These are phyloP conservation scores for Chondrus crispus DNA, from an alignment of 23 red algal genomes.

Conservation along the genomic window DNA sequence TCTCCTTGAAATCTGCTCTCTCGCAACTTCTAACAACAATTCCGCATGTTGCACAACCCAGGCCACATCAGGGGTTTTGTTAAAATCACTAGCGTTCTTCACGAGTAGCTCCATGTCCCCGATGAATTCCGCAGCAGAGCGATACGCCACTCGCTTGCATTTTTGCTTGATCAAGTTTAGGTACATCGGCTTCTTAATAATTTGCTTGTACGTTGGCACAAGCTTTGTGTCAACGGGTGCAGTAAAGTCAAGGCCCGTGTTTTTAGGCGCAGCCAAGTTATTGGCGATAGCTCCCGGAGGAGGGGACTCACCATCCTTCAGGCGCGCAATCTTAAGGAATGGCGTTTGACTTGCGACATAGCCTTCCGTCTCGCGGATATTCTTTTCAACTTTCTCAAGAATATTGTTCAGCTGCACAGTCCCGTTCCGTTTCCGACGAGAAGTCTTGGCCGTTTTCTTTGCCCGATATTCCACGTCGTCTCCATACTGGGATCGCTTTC, in stretches of 20 bases:
- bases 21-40: slow-evolving; percentile 74
- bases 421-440: slow-evolving; percentile 61
- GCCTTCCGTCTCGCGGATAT: slow-evolving; percentile 56
- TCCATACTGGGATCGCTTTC: slow-evolving; percentile 70
- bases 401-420: slow-evolving; percentile 67
- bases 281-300: slow-evolving; percentile 35
- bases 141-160: slow-evolving; percentile 47
- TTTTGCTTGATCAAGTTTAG: slow-evolving; percentile 67
- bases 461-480: slow-evolving; percentile 68
- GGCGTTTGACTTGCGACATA: slow-evolving; percentile 45
- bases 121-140: slow-evolving; percentile 62
- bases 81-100: slow-evolving; percentile 73
- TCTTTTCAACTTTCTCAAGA: slow-evolving; percentile 53
- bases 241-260: slow-evolving; percentile 75
- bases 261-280: slow-evolving; percentile 49
- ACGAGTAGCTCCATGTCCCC: slow-evolving; percentile 78
- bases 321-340: slow-evolving; percentile 29
- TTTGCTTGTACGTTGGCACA: slow-evolving; percentile 59
- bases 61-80: slow-evolving; percentile 73
- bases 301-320: slow-evolving; percentile 51
- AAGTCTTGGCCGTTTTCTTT: slow-evolving; percentile 54
- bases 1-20: slow-evolving; percentile 55
- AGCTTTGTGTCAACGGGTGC: slow-evolving; percentile 64
- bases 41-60: slow-evolving; percentile 98
- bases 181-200: slow-evolving; percentile 80